Percentiles rank a stretch among this genome's conserved stretches.
phyloP scores from a whole-genome alignment of 805 yeast species.

The Jamesozyma rosinii region DNA sequence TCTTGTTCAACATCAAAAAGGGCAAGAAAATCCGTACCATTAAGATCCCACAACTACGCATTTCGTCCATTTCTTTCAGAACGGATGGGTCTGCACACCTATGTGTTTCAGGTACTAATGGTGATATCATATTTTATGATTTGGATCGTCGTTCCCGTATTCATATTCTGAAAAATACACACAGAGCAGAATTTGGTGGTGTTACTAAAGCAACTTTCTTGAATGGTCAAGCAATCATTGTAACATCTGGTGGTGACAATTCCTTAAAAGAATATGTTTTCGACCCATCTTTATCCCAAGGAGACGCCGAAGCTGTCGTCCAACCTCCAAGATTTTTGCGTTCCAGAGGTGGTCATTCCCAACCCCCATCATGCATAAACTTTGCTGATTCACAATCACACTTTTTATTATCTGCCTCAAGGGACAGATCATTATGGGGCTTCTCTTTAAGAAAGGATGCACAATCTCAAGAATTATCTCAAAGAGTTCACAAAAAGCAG shows the following conservation, averaged over 20 bases:
- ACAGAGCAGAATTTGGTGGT: slow-evolving; percentile 67
- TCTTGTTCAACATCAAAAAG: slow-evolving; percentile 57
- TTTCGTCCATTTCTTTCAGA: slow-evolving; percentile 68
- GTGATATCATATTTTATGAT: slow-evolving; percentile 83
- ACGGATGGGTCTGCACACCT: slow-evolving; percentile 83
- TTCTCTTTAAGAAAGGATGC: slow-evolving; percentile 93
- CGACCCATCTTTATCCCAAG: slow-evolving; percentile 75
- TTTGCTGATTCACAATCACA: slow-evolving; percentile 81
- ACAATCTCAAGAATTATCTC: slow-evolving; percentile 89
- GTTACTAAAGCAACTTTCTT: slow-evolving; percentile 64
- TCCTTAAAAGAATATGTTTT: slow-evolving; percentile 82
- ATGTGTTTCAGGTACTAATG: slow-evolving; percentile 67
- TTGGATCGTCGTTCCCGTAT: slow-evolving; percentile 61
- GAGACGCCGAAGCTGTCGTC: slow-evolving; percentile 42
- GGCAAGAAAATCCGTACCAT: slow-evolving; percentile 49
- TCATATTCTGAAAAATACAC: slow-evolving; percentile 66
- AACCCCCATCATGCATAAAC: slow-evolving; percentile 67
- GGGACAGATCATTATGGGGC: slow-evolving; percentile 80
- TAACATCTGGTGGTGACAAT: slow-evolving; percentile 88
- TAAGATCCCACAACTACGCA: slow-evolving; percentile 33
- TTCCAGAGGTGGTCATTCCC: slow-evolving; percentile 95
- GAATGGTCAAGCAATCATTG: slow-evolving; percentile 84
- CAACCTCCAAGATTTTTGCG: slow-evolving; percentile 87
- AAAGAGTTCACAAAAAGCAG: slow-evolving; percentile 43
- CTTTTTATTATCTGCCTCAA: slow-evolving; percentile 74